A percentile compares a stretch with the other conserved stretches of the same genome.
These are phyloP conservation scores for Arthromyces matolae DNA, from an alignment of 768 basidiomycete genomes.

Conservation along the genomic window DNA sequence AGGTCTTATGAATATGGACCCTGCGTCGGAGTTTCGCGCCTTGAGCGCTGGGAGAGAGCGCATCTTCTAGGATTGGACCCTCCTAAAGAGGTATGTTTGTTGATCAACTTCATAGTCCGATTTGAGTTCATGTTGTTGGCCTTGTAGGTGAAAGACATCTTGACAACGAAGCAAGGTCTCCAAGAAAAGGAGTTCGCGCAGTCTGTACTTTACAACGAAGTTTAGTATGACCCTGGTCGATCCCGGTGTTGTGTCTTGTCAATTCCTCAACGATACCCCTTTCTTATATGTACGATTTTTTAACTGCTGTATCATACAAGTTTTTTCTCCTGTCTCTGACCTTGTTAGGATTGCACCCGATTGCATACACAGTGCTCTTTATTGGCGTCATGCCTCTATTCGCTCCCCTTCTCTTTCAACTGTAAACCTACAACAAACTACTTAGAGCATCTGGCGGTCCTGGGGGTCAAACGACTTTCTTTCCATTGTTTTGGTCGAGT, in stretches of 20 bases:
- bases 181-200: slow-evolving; percentile 52
- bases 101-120: too few relatives aligned
- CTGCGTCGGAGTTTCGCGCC: slow-evolving; percentile 71
- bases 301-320: too few relatives aligned
- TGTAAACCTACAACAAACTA: too few relatives aligned
- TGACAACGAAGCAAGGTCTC: slow-evolving; percentile 63
- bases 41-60: slow-evolving; percentile 89
- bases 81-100: slow-evolving; percentile 59
- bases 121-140: too few relatives aligned
- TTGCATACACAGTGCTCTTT: too few relatives aligned
- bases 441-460: too few relatives aligned
- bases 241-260: not conserved
- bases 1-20: slow-evolving; percentile 82
- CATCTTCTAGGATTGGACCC: slow-evolving; percentile 74
- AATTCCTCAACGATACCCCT: not conserved
- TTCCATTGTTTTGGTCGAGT: too few relatives aligned
- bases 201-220: slow-evolving; percentile 55
- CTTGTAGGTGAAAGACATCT: slow-evolving; percentile 74
- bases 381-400: too few relatives aligned
- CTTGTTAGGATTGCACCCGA: too few relatives aligned
- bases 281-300: not conserved
- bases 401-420: too few relatives aligned
- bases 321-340: too few relatives aligned
- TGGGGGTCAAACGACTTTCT: too few relatives aligned
- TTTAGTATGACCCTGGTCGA: slow-evolving; percentile 22